A percentile compares a stretch with the other conserved stretches of the same genome.
Conservation (phyloP, 495 filamentous ascomycete genomes). For the Hypomontagnella monticulosa region DNA sequence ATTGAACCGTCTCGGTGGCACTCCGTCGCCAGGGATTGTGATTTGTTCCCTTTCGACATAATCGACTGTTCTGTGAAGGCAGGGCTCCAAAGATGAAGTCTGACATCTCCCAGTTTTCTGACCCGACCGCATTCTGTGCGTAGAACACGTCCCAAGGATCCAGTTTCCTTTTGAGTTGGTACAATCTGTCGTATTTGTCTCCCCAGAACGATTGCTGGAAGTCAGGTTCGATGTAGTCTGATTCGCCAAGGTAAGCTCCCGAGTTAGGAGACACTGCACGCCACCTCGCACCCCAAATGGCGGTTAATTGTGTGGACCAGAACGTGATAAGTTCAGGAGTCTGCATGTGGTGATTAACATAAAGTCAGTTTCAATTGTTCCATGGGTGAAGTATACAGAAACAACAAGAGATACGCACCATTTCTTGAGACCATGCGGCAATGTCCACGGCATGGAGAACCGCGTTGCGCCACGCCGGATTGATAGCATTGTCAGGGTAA, state of each 20-base stretch:
- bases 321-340: conserved; percentile 45
- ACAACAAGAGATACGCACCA: conserved; percentile 1
- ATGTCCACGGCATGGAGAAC: conserved; percentile 59
- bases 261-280: conserved; percentile 50
- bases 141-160: conserved; percentile 63
- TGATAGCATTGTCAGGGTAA: conserved; percentile 54
- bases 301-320: conserved; percentile 58
- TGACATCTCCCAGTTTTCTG: conserved; percentile 53
- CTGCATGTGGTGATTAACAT: too few species aligned
- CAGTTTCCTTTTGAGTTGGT: conserved; percentile 57
- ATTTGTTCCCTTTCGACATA: conserved; percentile 41
- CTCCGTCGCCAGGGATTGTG: conserved; percentile 10
- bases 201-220: conserved; percentile 67
- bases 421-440: conserved; percentile 49
- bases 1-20: neutral
- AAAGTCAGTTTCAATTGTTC: too few species aligned
- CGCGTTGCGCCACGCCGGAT: conserved; percentile 62
- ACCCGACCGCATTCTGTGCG: conserved; percentile 60
- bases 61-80: conserved; percentile 46
- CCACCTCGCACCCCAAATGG: conserved; percentile 58
- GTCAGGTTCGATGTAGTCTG: conserved; percentile 62
- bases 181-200: conserved; percentile 53
- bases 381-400: too few species aligned
- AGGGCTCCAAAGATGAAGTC: conserved; percentile 45
- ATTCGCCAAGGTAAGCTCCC: conserved; percentile 55